These are phyloP conservation scores for Rhododendron kiyosumense DNA, from an alignment of 148 eudicot species.

Conservation along the genomic window DNA sequence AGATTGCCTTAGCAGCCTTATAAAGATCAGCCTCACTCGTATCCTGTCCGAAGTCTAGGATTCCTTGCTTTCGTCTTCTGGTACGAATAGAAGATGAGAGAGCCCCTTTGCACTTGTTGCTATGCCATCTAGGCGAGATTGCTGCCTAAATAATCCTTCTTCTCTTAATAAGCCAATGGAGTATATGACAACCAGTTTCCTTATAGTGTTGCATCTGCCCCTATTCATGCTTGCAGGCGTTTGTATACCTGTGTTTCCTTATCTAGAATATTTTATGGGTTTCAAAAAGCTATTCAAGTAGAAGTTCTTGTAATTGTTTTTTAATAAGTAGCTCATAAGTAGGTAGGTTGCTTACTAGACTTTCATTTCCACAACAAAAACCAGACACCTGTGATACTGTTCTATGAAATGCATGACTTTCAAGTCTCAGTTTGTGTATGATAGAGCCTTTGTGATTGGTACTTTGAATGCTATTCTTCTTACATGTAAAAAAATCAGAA, in stretches of 20 bases:
- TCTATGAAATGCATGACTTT: neutral
- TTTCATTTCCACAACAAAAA: neutral
- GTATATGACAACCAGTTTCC: neutral
- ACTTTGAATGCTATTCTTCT: neutral
- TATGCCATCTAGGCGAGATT: neutral
- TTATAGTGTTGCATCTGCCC: neutral
- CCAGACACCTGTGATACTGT: neutral
- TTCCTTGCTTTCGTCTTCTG: neutral
- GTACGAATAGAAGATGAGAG: neutral
- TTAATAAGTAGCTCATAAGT: neutral
- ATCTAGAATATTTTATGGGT: neutral
- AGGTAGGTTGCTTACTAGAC: neutral
- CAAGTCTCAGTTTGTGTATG: neutral
- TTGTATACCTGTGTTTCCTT: neutral
- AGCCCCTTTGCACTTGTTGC: neutral
- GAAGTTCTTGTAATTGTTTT: neutral
- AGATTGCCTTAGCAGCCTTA: neutral
- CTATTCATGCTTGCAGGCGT: neutral
- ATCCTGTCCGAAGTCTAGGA: neutral
- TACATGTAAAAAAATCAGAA: neutral
- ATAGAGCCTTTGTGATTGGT: neutral
- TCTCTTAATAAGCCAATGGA: neutral
- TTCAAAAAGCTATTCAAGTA: neutral
- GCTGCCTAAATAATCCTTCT: neutral
- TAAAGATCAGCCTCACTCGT: neutral